Percentiles rank a stretch among this genome's conserved stretches.
phyloP scores from a whole-genome alignment of 2,329 filamentous ascomycete species.

The Aureobasidium vineae region DNA sequence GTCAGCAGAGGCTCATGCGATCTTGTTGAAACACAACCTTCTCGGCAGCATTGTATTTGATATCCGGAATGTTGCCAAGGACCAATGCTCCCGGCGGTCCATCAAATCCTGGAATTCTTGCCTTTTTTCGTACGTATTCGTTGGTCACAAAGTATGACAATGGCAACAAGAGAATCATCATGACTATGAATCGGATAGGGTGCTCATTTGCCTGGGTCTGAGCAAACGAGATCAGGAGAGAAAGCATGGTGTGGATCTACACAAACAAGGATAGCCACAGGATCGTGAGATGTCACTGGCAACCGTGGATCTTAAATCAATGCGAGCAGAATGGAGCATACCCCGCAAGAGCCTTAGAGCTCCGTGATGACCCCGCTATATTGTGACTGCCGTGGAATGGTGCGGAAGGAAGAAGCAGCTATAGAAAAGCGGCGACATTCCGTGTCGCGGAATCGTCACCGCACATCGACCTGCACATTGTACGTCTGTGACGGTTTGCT shows the following conservation, averaged over 20 bases:
- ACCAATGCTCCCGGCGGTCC: slow-evolving; percentile 43
- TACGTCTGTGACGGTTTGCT: slow-evolving; percentile 27
- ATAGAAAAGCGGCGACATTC: slow-evolving; percentile 1
- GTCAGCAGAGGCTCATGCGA: slow-evolving; percentile 24
- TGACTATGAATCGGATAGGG: slow-evolving; percentile 24
- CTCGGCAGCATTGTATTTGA: slow-evolving; percentile 35
- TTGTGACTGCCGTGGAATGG: background rate
- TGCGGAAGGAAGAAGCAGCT: background rate
- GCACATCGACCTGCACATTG: background rate
- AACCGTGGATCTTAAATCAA: background rate
- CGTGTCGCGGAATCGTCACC: slow-evolving; percentile 11
- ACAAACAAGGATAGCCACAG: background rate
- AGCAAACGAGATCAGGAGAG: slow-evolving; percentile 26
- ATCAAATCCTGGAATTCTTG: slow-evolving; percentile 41
- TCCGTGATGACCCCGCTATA: background rate
- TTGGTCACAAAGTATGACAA: slow-evolving; percentile 41
- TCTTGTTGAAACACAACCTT: background rate
- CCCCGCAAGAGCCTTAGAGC: background rate
- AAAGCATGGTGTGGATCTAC: slow-evolving; percentile 24
- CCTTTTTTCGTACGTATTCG: slow-evolving; percentile 40
- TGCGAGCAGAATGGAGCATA: background rate
- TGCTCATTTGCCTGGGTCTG: slow-evolving; percentile 25
- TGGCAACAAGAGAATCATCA: slow-evolving; percentile 35
- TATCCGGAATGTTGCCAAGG: slow-evolving; percentile 46
- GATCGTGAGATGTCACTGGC: background rate